These are phyloP conservation scores for Glarea lozoyensis DNA, from an alignment of 495 filamentous ascomycete species.

Conservation along the genomic window DNA sequence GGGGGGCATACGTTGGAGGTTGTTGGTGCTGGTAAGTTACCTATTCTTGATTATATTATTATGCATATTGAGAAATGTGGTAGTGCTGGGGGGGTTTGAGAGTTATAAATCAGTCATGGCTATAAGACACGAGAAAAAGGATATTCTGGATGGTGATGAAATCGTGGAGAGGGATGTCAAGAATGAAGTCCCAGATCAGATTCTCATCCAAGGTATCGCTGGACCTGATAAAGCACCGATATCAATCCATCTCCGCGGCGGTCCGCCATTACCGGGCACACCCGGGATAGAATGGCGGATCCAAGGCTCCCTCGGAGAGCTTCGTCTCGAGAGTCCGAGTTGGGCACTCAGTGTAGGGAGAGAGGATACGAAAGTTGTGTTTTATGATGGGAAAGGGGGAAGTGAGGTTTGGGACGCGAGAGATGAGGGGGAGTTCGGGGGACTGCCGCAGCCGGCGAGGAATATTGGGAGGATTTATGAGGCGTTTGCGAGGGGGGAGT, in stretches of 20 bases:
- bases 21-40: slow-evolving; percentile 19
- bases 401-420: slow-evolving; percentile 30
- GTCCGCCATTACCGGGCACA: slow-evolving; percentile 37
- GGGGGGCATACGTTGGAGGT: slow-evolving; percentile 31
- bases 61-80: neutral
- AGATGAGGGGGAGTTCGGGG: slow-evolving; percentile 2
- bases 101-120: slow-evolving; percentile 20
- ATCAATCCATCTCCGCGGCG: slow-evolving; percentile 35
- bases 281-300: slow-evolving; percentile 43
- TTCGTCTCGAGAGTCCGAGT: slow-evolving; percentile 30
- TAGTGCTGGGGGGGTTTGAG: slow-evolving; percentile 4
- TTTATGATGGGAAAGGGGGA: slow-evolving; percentile 36
- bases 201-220: slow-evolving; percentile 8
- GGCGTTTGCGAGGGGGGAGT: slow-evolving; percentile 30
- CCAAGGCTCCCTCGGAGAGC: slow-evolving; percentile 43
- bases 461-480: slow-evolving; percentile 44
- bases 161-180: slow-evolving; percentile 36
- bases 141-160: slow-evolving; percentile 18
- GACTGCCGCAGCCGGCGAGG: slow-evolving; percentile 23
- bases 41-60: neutral
- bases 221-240: slow-evolving; percentile 24
- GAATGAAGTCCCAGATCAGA: slow-evolving; percentile 32
- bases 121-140: slow-evolving; percentile 16
- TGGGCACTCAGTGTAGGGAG: slow-evolving; percentile 27
- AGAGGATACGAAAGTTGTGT: slow-evolving; percentile 27